Conservation (phyloP, 805 yeast species). For the Kodamaea hsintzibuensis region DNA sequence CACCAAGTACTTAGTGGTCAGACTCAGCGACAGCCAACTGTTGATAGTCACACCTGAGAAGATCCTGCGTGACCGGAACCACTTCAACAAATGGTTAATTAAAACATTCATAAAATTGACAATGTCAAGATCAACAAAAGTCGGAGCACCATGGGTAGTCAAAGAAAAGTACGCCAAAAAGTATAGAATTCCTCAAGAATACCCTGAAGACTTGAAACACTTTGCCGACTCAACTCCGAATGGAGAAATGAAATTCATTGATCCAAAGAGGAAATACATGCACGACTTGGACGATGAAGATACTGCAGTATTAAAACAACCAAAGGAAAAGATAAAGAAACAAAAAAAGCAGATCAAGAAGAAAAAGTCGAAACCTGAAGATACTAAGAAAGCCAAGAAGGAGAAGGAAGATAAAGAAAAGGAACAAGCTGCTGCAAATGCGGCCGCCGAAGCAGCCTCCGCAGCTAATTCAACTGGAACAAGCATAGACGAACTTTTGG, state of each 20-base stretch:
- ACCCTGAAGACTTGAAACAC: constrained; percentile 54
- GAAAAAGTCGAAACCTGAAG: neutral
- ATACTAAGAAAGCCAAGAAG: neutral
- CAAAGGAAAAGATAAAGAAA: neutral
- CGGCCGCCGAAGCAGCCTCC: constrained; percentile 2
- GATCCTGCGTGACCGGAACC: constrained; percentile 77
- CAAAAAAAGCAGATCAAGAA: neutral
- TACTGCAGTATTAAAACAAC: neutral
- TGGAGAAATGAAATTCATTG: constrained; percentile 23
- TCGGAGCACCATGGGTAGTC: constrained; percentile 97
- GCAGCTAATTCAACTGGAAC: neutral
- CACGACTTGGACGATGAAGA: constrained; percentile 4
- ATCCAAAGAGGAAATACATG: constrained; percentile 2
- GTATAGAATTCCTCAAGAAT: constrained; percentile 63
- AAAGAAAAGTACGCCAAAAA: constrained; percentile 70
- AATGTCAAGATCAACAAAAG: constrained; percentile 72
- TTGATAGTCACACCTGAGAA: constrained; percentile 71
- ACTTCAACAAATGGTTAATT: constrained; percentile 86
- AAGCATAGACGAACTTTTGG: constrained; percentile 2
- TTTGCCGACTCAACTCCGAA: constrained; percentile 35
- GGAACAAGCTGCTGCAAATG: neutral
- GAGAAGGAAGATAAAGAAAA: neutral
- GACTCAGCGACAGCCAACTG: constrained; percentile 53
- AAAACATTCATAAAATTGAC: constrained; percentile 85
- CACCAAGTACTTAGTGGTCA: constrained; percentile 68